Base-by-base conservation (phyloP, 306 rosid genomes). In the Herpetospermum pedunculosum region DNA sequence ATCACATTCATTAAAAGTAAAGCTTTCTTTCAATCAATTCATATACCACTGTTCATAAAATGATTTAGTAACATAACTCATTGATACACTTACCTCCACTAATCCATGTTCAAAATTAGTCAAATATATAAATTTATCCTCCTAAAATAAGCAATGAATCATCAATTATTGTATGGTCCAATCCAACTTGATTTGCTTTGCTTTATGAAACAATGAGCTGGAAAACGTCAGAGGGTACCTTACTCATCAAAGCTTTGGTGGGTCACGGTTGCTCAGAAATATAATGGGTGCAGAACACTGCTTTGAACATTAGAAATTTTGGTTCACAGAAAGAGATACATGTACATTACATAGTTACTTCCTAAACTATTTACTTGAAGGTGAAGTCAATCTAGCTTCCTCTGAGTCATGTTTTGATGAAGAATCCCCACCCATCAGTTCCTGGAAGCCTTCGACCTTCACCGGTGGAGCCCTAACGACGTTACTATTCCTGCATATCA, bases 391-490 rank as follows among this genome's bases (percentile, higher is more conserved):
- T 77, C 95, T 81, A 83, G 77, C 85, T 80, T 94, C 97, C 7
- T 94, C 98, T 0, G 96, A 78, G 40, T 94, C 98, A 46, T 84
- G 96, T 84, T 89, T 93, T 2, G 90, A 38, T n/a, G 91, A 8
- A 63, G 94, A 70, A 79, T 87, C 95, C 35, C 92, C 96, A 32
- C 98, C 98, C 94, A 93, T 87, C 76, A 93, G 86, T 76, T 93
- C 98, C 77, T 75, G 82, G 83, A 93, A 93, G 55, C 92, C 98
- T 78, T 89, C 98, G 21, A 93, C 98, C 84, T 93, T 93, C 83
- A 93, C 94, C 2, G 98, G 98, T 7, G 87, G 97, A 37, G 98
- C 90, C 82, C 98, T 83, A 75, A 83, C 86, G 73, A 89, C 76
- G 65, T 87, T 47, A 65, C 60, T 59, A 82, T 81, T 93, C 93